Base-by-base conservation (phyloP, 441 rosid species). In the Erysimum cheiri region DNA sequence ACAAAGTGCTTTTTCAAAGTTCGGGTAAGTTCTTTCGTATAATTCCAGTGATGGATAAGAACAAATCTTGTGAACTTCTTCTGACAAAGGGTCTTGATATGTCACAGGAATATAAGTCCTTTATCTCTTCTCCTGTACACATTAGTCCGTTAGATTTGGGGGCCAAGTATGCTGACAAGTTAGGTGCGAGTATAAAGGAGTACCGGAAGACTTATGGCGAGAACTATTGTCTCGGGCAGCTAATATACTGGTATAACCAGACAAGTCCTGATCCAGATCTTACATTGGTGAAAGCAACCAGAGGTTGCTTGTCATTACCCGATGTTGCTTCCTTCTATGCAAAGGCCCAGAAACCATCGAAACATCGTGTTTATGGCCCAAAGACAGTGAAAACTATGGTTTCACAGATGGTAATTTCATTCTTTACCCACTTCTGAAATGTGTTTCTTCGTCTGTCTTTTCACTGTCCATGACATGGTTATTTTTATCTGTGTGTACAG, bases 91-190 rank as follows among this genome's bases (percentile, higher is more conserved):
- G 44, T 60, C 31, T 60, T 74, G 56, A 50, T 44, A 68, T 22
- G 37, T 48, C 41, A 39, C 87, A 96, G 99, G 97, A 80, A 73
- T 96, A 90, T 63, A 73, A 85, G 58, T 61, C 93, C n/a, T 85
- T 87, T 72, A 87, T 96, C 63, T 96, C 99, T 52, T 87, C 92
- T 48, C 92, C 98, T 14, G 97, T 96, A 48, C 74, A 81, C 81
- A 93, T 96, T 41, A 93, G 98, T 69, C 96, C 97, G n/a, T 90
- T 96, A 58, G 99, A 96, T 80, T 75, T 96, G 77, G 94, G 99
- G 74, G 91, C 97, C 43, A 89, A 93, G 80, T 86, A 72, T 63
- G 83, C 92, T 53, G 89, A 86, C 47, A 91, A 91, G 78, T 66
- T 96, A 79, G 98, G 96, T 40, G 65, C 80, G 35, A 87, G 85